Percentiles rank a stretch among this genome's conserved stretches.
phyloP scores from a whole-genome alignment of 2,329 filamentous ascomycete species.

The Colletotrichum lindemuthianum region DNA sequence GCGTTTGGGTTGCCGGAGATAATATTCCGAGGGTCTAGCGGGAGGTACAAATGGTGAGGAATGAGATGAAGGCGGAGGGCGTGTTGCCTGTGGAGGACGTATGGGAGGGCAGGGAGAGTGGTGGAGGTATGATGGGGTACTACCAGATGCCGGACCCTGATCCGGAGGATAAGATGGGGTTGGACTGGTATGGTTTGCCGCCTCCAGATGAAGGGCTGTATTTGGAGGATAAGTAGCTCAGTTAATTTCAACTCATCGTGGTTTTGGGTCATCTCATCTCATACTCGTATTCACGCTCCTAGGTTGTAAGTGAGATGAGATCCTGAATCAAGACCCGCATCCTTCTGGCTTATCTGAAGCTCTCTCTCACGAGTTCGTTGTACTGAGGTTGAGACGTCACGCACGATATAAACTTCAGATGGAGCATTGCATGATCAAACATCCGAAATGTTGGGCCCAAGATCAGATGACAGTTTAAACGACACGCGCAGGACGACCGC shows the following conservation, averaged over 20 bases:
- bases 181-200: constrained; percentile 43
- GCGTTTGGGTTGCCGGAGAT: constrained; percentile 45
- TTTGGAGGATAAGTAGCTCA: constrained; percentile 10
- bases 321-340: too few species aligned
- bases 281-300: too few species aligned
- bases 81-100: constrained; percentile 47
- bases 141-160: constrained; percentile 47
- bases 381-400: too few species aligned
- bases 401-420: too few species aligned
- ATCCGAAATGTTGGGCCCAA: too few species aligned
- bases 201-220: constrained; percentile 30
- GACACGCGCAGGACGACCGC: neutral
- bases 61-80: constrained; percentile 44
- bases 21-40: constrained; percentile 50
- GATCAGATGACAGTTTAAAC: too few species aligned
- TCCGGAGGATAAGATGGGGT: constrained; percentile 44
- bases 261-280: neutral
- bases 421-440: too few species aligned
- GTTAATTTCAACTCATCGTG: neutral
- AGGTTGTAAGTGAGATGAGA: too few species aligned
- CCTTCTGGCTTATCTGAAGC: too few species aligned
- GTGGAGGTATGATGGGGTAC: constrained; percentile 46
- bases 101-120: constrained; percentile 45
- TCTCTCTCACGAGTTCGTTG: too few species aligned
- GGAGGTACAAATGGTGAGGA: constrained; percentile 38